These are phyloP conservation scores for Sordariomycetes sp. DNA, from an alignment of 2,329 filamentous ascomycete species.

Conservation along the genomic window DNA sequence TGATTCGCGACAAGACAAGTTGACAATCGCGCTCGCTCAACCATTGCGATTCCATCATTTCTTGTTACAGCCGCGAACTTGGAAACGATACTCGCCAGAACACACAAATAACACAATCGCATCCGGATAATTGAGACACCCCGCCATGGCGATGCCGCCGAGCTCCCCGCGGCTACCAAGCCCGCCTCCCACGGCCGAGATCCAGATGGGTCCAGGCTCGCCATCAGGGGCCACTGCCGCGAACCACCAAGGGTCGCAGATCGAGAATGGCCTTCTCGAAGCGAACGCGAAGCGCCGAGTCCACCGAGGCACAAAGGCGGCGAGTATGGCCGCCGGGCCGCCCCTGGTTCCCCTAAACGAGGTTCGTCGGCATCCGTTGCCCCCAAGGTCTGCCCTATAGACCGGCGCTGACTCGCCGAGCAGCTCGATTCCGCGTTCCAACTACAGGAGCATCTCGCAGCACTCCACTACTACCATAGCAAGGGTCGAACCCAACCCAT, in stretches of 20 bases:
- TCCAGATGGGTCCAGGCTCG: slow-evolving; percentile 74
- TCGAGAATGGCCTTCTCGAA: slow-evolving; percentile 52
- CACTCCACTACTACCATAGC: slow-evolving; percentile 75
- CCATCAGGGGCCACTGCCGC: slow-evolving; percentile 44
- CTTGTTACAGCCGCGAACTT: neutral
- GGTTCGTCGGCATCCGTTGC: slow-evolving; percentile 32
- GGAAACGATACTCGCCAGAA: neutral
- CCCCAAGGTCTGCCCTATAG: neutral
- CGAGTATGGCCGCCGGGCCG: slow-evolving; percentile 84
- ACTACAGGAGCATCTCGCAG: slow-evolving; percentile 91
- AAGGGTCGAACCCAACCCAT: slow-evolving; percentile 55
- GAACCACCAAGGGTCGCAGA: slow-evolving; percentile 45
- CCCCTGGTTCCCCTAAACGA: slow-evolving; percentile 76
- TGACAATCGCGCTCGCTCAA: neutral
- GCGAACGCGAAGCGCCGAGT: slow-evolving; percentile 72
- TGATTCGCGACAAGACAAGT: neutral
- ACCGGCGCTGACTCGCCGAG: neutral
- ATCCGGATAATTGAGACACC: neutral
- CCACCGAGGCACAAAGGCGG: slow-evolving; percentile 81
- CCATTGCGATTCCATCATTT: neutral
- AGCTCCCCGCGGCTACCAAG: slow-evolving; percentile 88
- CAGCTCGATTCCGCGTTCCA: slow-evolving; percentile 96
- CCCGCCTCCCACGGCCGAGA: slow-evolving; percentile 87
- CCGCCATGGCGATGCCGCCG: slow-evolving; percentile 43
- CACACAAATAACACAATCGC: neutral